phyloP scores from a whole-genome alignment of 345 rosid species.

The Bruguiera sexangula region DNA sequence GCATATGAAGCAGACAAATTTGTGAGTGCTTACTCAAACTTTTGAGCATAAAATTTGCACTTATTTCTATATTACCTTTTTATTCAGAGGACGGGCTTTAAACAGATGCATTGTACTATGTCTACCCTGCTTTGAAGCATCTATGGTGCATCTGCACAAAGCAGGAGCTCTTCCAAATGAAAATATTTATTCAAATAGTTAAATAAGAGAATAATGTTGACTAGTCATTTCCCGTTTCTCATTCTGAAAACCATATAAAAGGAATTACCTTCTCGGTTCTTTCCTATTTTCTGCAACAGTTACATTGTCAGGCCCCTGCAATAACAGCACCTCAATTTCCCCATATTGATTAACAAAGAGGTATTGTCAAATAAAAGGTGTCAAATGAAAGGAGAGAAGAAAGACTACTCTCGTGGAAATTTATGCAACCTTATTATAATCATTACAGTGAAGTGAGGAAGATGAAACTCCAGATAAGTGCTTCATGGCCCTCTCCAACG shows the following conservation, averaged over 20 bases:
- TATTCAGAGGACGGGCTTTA: constrained; percentile 67
- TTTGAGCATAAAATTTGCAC: constrained; percentile 15
- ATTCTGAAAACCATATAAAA: background rate
- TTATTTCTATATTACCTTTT: constrained; percentile 51
- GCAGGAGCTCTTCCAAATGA: constrained; percentile 10
- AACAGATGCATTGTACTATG: constrained; percentile 35
- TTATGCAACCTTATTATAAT: constrained; percentile 48
- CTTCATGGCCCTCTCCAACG: constrained; percentile 83
- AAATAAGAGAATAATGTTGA: constrained; percentile 8
- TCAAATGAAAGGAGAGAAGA: background rate
- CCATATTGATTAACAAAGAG: background rate
- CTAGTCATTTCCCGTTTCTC: background rate
- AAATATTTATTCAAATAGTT: constrained; percentile 8
- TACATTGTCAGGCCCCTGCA: constrained; percentile 46
- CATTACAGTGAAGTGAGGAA: constrained; percentile 35
- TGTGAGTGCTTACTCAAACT: constrained; percentile 2
- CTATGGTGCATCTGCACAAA: constrained; percentile 38
- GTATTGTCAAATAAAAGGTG: background rate
- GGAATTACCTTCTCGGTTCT: constrained; percentile 51
- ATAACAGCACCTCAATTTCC: constrained; percentile 9
- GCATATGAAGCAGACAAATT: constrained; percentile 1
- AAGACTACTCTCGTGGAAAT: background rate
- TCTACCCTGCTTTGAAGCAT: constrained; percentile 38
- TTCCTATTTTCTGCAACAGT: constrained; percentile 40
- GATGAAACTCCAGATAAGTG: constrained; percentile 49